Evolutionary conservation across 2,329 filamentous ascomycete genomes (phyloP), one percentile per base, ranked within the genome.

Genomic region (Colletotrichum agaves): DNA sequence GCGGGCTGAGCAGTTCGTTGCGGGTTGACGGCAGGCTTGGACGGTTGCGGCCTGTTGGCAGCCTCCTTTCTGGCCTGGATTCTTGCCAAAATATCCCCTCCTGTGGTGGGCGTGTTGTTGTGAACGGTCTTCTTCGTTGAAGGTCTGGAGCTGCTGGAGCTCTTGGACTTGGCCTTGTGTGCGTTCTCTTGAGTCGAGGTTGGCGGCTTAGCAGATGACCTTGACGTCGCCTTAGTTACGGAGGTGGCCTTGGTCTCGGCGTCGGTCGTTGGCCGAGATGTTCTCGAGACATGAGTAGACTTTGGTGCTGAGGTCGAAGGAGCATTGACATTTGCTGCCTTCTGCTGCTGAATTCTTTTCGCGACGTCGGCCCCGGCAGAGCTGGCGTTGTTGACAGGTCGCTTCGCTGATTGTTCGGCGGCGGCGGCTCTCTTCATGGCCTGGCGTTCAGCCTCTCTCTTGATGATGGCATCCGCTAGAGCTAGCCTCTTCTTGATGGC

Each of bases 31-130:
- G 49, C 13, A 1, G 35, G 11, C 59, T 53, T 44, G 3, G 37
- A 15, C 4, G 46, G 58, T 21, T 62, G 33, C 5, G 59, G 21
- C n/a, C 19, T 44, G 27, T 43, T 56, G 3, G 63, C 63, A 3
- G 60, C 52, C 0, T 39, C 53, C 61, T 68, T 68, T 2, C 61
- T 31, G 5, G 37, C 61, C 2, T 68, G 61, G 5, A 68, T 68
- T 6, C 65, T 41, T 19, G 63, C 63, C 13, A 68, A 15, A 1
- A 68, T 68, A 6, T 68, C 65, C 2, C 46, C 41, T 2, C 65
- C 65, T 1, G 53, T 65, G 1, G 55, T 60, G 3, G 55, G 37
- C 0, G 65, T 43, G 4, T 15, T 52, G 39, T 17, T 67, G 50
- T 3, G 63, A 1, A 57, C 21, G 3, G 19, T 63, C 50, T 63